phyloP scores from a whole-genome alignment of 2,329 filamentous ascomycete species.

The Tolypocladium ovalisporum region DNA sequence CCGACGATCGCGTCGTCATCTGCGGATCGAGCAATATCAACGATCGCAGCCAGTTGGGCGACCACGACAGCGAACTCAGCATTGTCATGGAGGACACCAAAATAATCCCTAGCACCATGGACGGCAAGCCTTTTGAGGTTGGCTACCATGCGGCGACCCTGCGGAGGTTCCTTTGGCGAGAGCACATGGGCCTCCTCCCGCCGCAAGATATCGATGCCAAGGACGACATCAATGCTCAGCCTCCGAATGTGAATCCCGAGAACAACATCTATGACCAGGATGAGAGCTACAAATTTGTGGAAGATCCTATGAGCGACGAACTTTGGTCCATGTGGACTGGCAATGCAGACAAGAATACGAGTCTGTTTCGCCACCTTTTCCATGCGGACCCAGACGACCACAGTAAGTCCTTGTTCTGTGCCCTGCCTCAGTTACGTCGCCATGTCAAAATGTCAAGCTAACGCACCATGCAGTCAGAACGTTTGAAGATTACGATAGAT shows the following conservation, averaged over 20 bases:
- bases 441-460: slow-evolving; percentile 1
- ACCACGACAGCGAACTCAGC: slow-evolving; percentile 83
- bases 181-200: slow-evolving; percentile 74
- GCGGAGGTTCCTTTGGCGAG: slow-evolving; percentile 74
- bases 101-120: slow-evolving; percentile 61
- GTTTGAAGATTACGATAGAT: slow-evolving; percentile 82
- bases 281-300: slow-evolving; percentile 53
- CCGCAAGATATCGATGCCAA: slow-evolving; percentile 59
- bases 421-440: background rate
- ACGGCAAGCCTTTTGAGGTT: slow-evolving; percentile 64
- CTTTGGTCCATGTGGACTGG: slow-evolving; percentile 60
- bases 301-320: slow-evolving; percentile 58
- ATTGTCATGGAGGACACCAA: slow-evolving; percentile 82
- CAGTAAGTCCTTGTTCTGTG: slow-evolving; percentile 33
- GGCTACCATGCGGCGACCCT: slow-evolving; percentile 76
- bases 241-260: slow-evolving; percentile 53
- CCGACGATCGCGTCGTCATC: slow-evolving; percentile 75
- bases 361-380: slow-evolving; percentile 68
- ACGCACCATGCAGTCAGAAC: slow-evolving; percentile 51
- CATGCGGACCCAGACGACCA: slow-evolving; percentile 83
- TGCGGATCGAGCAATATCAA: slow-evolving; percentile 88
- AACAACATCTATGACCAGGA: slow-evolving; percentile 54
- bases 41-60: slow-evolving; percentile 76
- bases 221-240: slow-evolving; percentile 62
- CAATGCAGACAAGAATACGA: slow-evolving; percentile 60